Conservation (phyloP, 257 asterid genomes). For the Verbascum thapsus region DNA sequence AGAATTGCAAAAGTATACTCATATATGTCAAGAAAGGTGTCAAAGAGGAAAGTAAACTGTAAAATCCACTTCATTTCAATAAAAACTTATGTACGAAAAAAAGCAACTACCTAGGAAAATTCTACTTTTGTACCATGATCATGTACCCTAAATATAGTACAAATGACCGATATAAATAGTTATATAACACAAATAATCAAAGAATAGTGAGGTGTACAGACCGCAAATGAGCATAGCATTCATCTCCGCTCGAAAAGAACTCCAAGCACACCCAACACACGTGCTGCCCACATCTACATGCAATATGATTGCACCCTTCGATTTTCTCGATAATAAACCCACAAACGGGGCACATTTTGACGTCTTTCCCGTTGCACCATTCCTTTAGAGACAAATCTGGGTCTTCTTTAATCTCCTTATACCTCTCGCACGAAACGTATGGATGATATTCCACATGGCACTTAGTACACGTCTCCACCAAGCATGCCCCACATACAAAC, state of each 20-base stretch:
- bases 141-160: background rate
- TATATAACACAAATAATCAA: slow-evolving; percentile 26
- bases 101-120: slow-evolving; percentile 3
- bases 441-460: slow-evolving; percentile 94
- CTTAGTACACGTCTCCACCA: slow-evolving; percentile 72
- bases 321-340: slow-evolving; percentile 79
- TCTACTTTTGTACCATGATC: slow-evolving; percentile 15
- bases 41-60: background rate
- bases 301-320: slow-evolving; percentile 90
- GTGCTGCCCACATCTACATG: slow-evolving; percentile 79
- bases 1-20: background rate
- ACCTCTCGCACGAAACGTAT: slow-evolving; percentile 63
- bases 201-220: slow-evolving; percentile 48
- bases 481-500: slow-evolving; percentile 76
- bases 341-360: slow-evolving; percentile 78
- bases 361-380: slow-evolving; percentile 81
- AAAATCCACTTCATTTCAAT: slow-evolving; percentile 9
- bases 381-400: slow-evolving; percentile 78
- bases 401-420: slow-evolving; percentile 62
- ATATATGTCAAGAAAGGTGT: background rate
- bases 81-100: slow-evolving; percentile 29
- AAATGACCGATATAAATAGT: background rate
- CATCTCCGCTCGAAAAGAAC: slow-evolving; percentile 48
- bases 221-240: slow-evolving; percentile 78
- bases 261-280: slow-evolving; percentile 87